Conservation (phyloP, 768 basidiomycete species). For the Tremella mesenterica region DNA sequence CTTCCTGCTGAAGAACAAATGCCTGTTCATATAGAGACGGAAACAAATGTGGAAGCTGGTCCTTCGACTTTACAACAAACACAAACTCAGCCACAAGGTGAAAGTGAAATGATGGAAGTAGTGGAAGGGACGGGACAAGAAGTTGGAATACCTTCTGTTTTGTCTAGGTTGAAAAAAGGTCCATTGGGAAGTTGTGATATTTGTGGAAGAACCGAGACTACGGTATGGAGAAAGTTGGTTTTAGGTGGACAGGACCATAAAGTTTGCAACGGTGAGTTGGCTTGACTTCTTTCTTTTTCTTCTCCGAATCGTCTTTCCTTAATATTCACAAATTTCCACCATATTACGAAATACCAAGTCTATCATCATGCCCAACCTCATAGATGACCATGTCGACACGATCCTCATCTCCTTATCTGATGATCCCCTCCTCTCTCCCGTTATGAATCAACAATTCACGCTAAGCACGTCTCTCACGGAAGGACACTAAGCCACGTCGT, state of each 20-base stretch:
- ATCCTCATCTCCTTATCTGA: too few species aligned
- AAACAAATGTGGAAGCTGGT: background rate
- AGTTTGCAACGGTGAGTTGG: slow-evolving; percentile 36
- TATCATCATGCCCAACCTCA: too few species aligned
- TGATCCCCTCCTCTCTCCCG: too few species aligned
- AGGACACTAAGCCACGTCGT: too few species aligned
- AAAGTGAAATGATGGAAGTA: background rate
- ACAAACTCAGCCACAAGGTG: too few species aligned
- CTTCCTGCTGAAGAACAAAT: background rate
- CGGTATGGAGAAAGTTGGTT: slow-evolving; percentile 31
- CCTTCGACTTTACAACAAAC: background rate
- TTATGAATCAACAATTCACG: too few species aligned
- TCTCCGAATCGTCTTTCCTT: background rate
- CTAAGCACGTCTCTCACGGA: too few species aligned
- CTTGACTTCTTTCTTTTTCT: background rate
- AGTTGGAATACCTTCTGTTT: slow-evolving; percentile 3
- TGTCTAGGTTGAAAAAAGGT: slow-evolving; percentile 26
- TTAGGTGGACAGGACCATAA: slow-evolving; percentile 18
- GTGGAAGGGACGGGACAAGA: too few species aligned
- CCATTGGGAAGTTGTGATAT: slow-evolving; percentile 37
- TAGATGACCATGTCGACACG: too few species aligned
- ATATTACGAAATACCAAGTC: too few species aligned
- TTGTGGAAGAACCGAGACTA: slow-evolving; percentile 32
- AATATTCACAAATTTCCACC: background rate
- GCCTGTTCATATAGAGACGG: background rate